Percentiles rank a stretch among this genome's conserved stretches.
Conservation (phyloP, 805 yeast species). For the Sungouiella blattae region DNA sequence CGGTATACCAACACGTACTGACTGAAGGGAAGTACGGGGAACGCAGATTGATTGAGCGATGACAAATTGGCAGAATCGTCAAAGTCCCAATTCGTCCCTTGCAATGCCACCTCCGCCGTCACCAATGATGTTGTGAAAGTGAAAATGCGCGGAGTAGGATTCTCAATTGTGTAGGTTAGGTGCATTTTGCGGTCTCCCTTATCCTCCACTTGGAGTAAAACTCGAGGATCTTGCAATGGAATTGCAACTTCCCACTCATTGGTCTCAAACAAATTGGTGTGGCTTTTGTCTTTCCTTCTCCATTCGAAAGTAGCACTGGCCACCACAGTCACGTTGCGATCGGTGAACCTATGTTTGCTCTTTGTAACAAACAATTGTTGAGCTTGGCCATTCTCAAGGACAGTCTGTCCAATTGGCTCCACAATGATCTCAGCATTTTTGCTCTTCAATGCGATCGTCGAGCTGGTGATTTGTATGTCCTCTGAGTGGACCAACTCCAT, state of each 20-base stretch:
- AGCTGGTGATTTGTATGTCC: slow-evolving; percentile 15
- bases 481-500: slow-evolving; percentile 4
- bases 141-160: slow-evolving; percentile 69
- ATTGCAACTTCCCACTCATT: slow-evolving; percentile 50
- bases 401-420: not conserved
- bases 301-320: slow-evolving; percentile 12
- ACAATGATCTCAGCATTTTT: slow-evolving; percentile 26
- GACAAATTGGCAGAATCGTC: slow-evolving; percentile 14
- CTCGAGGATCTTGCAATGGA: slow-evolving; percentile 70
- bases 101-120: slow-evolving; percentile 8
- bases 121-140: slow-evolving; percentile 46
- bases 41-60: slow-evolving; percentile 29
- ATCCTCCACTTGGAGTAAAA: slow-evolving; percentile 40
- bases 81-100: slow-evolving; percentile 12
- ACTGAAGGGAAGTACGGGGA: slow-evolving; percentile 63
- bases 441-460: slow-evolving; percentile 20
- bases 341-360: slow-evolving; percentile 36
- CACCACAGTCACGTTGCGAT: slow-evolving; percentile 27
- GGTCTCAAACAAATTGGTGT: slow-evolving; percentile 26
- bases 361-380: slow-evolving; percentile 29
- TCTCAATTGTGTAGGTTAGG: slow-evolving; percentile 58
- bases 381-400: not conserved
- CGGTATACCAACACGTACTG: slow-evolving; percentile 40
- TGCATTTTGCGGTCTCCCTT: slow-evolving; percentile 16
- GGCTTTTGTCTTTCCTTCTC: slow-evolving; percentile 9